A percentile compares a stretch with the other conserved stretches of the same genome.
Conservation (phyloP, 2,329 filamentous ascomycete genomes). For the Podosphaera aphanis region DNA sequence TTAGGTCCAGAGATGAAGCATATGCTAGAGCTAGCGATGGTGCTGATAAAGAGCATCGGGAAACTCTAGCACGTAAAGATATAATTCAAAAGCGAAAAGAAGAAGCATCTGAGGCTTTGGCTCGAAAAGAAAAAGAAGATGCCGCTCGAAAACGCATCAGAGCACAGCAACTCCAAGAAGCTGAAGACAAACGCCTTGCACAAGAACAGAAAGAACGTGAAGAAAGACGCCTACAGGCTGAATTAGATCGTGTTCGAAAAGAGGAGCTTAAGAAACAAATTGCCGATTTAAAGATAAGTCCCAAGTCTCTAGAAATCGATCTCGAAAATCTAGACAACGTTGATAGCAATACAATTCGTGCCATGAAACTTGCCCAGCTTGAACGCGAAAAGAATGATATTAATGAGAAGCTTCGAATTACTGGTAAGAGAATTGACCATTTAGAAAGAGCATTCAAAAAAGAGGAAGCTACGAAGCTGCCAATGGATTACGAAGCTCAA, state of each 20-base stretch:
- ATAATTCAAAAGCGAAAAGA: slow-evolving; percentile 95
- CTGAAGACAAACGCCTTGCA: slow-evolving; percentile 69
- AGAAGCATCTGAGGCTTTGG: slow-evolving; percentile 68
- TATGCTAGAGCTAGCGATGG: slow-evolving; percentile 64
- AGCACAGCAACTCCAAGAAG: slow-evolving; percentile 70
- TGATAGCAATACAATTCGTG: slow-evolving; percentile 73
- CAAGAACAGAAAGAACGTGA: slow-evolving; percentile 85
- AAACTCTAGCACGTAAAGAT: slow-evolving; percentile 65
- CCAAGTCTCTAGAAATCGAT: slow-evolving; percentile 54
- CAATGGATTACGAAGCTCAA: slow-evolving; percentile 66
- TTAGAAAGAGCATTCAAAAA: slow-evolving; percentile 89
- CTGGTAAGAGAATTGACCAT: slow-evolving; percentile 89
- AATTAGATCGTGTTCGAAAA: slow-evolving; percentile 73
- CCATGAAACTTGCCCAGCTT: slow-evolving; percentile 83
- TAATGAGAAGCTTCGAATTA: slow-evolving; percentile 71
- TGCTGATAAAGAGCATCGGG: slow-evolving; percentile 74
- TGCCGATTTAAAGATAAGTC: slow-evolving; percentile 71
- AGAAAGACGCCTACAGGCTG: slow-evolving; percentile 60
- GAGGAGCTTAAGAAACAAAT: slow-evolving; percentile 86
- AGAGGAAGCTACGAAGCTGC: slow-evolving; percentile 81
- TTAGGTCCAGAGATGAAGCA: slow-evolving; percentile 57
- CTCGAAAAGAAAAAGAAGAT: slow-evolving; percentile 78
- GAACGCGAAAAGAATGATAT: slow-evolving; percentile 97
- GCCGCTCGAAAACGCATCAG: slow-evolving; percentile 68
- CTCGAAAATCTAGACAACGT: slow-evolving; percentile 63